phyloP scores from a whole-genome alignment of 306 rosid genomes.

The Styphnolobium japonicum region DNA sequence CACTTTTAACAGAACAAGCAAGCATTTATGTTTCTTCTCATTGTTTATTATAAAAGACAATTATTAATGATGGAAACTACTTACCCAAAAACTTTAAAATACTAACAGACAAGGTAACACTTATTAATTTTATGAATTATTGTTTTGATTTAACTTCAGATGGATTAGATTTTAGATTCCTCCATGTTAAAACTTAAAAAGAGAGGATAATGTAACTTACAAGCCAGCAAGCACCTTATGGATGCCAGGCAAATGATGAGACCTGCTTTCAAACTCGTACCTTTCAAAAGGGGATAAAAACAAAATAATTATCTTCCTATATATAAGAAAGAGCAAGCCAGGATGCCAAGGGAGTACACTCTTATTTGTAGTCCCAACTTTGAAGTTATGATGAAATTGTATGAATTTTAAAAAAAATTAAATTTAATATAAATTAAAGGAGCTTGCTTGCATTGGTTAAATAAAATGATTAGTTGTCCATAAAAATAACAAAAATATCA shows the following conservation, averaged over 20 bases:
- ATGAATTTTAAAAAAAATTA: too few species aligned
- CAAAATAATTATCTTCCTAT: too few species aligned
- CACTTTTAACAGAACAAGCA: background rate
- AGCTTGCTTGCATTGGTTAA: background rate
- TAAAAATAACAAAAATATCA: background rate
- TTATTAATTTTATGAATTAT: background rate
- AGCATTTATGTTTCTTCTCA: background rate
- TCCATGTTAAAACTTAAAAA: background rate
- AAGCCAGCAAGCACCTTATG: background rate
- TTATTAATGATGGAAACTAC: background rate
- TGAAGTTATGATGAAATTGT: too few species aligned
- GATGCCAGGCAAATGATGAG: background rate
- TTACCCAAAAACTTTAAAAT: background rate
- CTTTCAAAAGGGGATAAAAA: background rate
- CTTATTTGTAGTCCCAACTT: background rate
- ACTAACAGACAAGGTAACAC: conserved; percentile 2
- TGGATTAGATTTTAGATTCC: background rate
- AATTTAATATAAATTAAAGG: too few species aligned
- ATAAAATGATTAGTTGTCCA: background rate
- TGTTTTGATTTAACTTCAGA: background rate
- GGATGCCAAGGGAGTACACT: background rate
- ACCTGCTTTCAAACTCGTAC: background rate
- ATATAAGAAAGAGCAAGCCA: background rate
- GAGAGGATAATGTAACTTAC: background rate
- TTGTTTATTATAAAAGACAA: background rate